A percentile compares a stretch with the other conserved stretches of the same genome.
Evolutionary conservation across 2,329 filamentous ascomycete species (phyloP).

Genomic region (Neofusicoccum laricinum): DNA sequence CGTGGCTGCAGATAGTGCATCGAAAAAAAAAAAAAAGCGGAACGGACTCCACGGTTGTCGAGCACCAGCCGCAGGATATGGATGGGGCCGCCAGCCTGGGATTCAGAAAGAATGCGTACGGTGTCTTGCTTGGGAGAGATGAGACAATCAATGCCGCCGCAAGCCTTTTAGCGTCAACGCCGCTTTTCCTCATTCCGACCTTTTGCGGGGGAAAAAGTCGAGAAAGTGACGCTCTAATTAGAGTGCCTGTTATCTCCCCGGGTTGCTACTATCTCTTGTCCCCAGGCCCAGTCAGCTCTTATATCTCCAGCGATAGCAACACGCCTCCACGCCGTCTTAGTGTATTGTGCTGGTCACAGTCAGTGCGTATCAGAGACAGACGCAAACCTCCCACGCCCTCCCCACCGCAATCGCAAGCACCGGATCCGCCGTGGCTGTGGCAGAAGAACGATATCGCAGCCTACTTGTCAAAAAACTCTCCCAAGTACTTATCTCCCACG

Average conservation of each 20-base stretch:
- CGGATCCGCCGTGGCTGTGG: not conserved
- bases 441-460: not conserved
- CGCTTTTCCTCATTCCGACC: not conserved
- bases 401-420: not conserved
- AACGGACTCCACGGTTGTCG: not conserved
- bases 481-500: not conserved
- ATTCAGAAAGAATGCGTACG: no score
- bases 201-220: not conserved
- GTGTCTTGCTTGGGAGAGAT: not conserved
- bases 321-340: not conserved
- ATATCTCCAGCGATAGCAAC: no score
- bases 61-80: not conserved
- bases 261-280: not conserved
- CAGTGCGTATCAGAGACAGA: not conserved
- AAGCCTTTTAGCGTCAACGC: not conserved
- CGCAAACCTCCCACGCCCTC: not conserved
- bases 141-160: not conserved
- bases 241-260: not conserved
- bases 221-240: not conserved
- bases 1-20: not conserved
- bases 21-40: not conserved
- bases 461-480: not conserved
- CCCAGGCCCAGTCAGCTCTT: not conserved
- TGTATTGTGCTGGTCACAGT: slow-evolving; percentile 2
- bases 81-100: no score